Conservation (phyloP, 495 filamentous ascomycete genomes). For the Elaphomyces granulatus region DNA sequence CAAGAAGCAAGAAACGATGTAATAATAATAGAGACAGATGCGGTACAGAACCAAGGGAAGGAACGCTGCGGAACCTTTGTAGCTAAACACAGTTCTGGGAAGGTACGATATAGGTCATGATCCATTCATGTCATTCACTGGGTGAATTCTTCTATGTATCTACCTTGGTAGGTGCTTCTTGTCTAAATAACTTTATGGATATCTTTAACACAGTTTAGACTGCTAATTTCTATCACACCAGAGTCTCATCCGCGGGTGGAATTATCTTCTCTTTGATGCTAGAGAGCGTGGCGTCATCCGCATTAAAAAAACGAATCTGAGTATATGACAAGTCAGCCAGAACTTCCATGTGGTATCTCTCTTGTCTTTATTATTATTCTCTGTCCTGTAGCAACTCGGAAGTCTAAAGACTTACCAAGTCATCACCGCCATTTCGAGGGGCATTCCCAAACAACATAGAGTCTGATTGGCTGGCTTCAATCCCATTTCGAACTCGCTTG, state of each 20-base stretch:
- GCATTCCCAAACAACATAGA: slow-evolving; percentile 55
- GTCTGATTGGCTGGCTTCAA: slow-evolving; percentile 64
- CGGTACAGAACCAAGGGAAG: not conserved
- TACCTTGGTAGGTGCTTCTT: too few relatives aligned
- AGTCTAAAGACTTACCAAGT: slow-evolving; percentile 46
- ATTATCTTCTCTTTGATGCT: slow-evolving; percentile 46
- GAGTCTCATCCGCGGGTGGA: too few relatives aligned
- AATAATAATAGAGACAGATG: not conserved
- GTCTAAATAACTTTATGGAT: too few relatives aligned
- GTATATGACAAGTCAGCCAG: not conserved
- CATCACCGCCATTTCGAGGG: slow-evolving; percentile 40
- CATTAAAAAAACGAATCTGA: slow-evolving; percentile 55
- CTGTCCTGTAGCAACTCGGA: too few relatives aligned
- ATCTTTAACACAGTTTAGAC: too few relatives aligned
- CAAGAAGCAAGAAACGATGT: not conserved
- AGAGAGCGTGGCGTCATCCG: slow-evolving; percentile 45
- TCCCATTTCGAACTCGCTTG: slow-evolving; percentile 59
- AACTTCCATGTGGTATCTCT: too few relatives aligned
- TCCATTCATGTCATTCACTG: too few relatives aligned
- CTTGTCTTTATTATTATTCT: too few relatives aligned
- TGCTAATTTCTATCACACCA: too few relatives aligned
- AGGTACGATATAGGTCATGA: too few relatives aligned
- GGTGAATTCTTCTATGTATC: too few relatives aligned
- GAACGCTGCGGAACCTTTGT: not conserved
- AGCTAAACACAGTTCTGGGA: not conserved